These are phyloP conservation scores for Fusarium vanettenii DNA, from an alignment of 2,329 filamentous ascomycete genomes.

Conservation along the genomic window DNA sequence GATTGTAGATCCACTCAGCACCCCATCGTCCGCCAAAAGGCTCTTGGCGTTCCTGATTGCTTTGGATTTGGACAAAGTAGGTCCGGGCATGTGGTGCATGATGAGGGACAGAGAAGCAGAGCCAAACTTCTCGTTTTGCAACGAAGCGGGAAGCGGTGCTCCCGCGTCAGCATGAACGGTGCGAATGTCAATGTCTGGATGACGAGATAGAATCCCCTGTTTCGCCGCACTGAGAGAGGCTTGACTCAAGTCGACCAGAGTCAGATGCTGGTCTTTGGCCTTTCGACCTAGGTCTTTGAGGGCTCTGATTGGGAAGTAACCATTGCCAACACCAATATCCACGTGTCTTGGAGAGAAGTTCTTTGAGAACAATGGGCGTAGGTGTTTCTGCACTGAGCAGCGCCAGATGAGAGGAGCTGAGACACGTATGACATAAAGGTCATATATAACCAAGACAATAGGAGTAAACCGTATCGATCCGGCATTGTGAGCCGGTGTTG, in stretches of 20 bases:
- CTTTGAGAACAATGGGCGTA: background rate
- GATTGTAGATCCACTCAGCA: slow-evolving; percentile 8
- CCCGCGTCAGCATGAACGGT: slow-evolving; percentile 3
- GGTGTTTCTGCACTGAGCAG: background rate
- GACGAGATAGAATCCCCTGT: background rate
- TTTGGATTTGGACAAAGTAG: slow-evolving; percentile 3
- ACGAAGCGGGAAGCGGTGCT: background rate
- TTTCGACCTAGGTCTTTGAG: background rate
- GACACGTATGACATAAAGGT: slow-evolving; percentile 9
- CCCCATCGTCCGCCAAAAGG: background rate
- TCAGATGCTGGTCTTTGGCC: slow-evolving; percentile 3
- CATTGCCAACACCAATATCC: slow-evolving; percentile 21
- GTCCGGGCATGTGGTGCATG: slow-evolving; percentile 9
- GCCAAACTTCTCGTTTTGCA: background rate
- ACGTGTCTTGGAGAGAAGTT: slow-evolving; percentile 16
- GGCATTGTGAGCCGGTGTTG: slow-evolving; percentile 3
- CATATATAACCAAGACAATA: slow-evolving; percentile 8
- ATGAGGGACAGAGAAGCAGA: slow-evolving; percentile 16
- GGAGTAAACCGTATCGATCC: slow-evolving; percentile 9
- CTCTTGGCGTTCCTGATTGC: slow-evolving; percentile 5
- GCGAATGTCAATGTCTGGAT: background rate
- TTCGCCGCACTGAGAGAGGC: slow-evolving; percentile 2
- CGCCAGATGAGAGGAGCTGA: slow-evolving; percentile 11
- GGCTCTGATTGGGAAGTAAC: slow-evolving; percentile 5
- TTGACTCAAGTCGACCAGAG: slow-evolving; percentile 14